Conservation (phyloP, 208 protist genomes). For the Leishmania lainsoni region DNA sequence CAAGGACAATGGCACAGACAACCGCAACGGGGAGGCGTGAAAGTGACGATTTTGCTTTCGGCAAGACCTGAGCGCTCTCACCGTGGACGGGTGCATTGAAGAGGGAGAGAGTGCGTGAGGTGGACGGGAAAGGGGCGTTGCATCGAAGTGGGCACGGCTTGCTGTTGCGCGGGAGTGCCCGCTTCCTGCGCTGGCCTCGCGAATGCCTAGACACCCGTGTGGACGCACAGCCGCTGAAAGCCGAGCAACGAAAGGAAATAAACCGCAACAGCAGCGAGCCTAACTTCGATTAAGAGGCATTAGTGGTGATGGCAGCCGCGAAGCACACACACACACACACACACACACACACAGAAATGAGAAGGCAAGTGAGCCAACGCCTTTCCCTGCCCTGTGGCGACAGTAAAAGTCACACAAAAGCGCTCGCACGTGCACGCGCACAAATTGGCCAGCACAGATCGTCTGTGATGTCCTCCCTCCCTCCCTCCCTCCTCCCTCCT, state of each 20-base stretch:
- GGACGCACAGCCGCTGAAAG: too few relatives aligned
- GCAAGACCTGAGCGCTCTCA: too few relatives aligned
- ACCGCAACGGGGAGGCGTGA: not conserved
- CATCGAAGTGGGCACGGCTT: not conserved
- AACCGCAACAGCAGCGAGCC: not conserved
- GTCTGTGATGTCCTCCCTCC: not conserved
- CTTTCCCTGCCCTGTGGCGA: too few relatives aligned
- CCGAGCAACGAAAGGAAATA: not conserved
- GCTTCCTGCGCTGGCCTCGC: not conserved
- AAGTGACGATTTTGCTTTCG: not conserved
- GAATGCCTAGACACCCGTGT: not conserved
- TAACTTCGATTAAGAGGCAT: not conserved
- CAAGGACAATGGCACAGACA: not conserved
- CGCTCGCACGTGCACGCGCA: not conserved
- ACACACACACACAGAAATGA: not conserved
- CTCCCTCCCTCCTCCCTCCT: not conserved
- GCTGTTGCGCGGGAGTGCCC: not conserved
- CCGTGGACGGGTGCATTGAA: not conserved
- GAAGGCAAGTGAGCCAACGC: not conserved
- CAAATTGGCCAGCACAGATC: not conserved
- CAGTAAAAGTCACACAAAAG: not conserved
- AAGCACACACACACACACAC: not conserved
- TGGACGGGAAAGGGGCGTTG: not conserved
- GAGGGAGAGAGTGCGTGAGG: not conserved
- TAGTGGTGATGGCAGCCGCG: not conserved